These are phyloP conservation scores for Leishmania guyanensis DNA, from an alignment of 208 protist species.

Conservation along the genomic window DNA sequence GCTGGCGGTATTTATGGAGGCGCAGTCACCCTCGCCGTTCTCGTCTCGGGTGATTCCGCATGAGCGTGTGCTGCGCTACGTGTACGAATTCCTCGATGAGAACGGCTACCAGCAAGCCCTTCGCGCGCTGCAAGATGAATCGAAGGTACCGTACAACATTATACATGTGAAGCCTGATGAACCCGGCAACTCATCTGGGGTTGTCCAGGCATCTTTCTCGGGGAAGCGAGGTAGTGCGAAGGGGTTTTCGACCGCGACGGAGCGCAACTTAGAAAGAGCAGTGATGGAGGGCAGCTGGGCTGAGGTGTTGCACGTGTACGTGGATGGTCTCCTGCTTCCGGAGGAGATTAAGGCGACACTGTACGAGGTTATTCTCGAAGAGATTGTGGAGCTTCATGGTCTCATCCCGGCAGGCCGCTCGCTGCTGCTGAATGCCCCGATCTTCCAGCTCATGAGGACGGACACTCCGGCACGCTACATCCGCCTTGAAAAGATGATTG, in stretches of 20 bases:
- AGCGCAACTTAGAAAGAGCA: slow-evolving; percentile 37
- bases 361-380: slow-evolving; percentile 84
- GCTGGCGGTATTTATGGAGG: neutral
- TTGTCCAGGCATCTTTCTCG: slow-evolving; percentile 5
- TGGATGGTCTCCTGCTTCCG: slow-evolving; percentile 65
- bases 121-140: slow-evolving; percentile 76
- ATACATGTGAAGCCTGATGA: slow-evolving; percentile 41
- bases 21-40: neutral
- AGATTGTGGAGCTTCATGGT: slow-evolving; percentile 69
- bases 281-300: slow-evolving; percentile 81
- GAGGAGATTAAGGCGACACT: slow-evolving; percentile 64
- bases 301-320: slow-evolving; percentile 68
- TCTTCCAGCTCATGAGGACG: slow-evolving; percentile 61
- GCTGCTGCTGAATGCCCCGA: slow-evolving; percentile 76
- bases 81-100: slow-evolving; percentile 73
- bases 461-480: slow-evolving; percentile 59
- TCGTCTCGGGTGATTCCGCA: slow-evolving; percentile 49
- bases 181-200: neutral
- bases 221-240: neutral
- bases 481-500: slow-evolving; percentile 62
- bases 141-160: slow-evolving; percentile 78
- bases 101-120: slow-evolving; percentile 69
- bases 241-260: slow-evolving; percentile 20
- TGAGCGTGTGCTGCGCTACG: slow-evolving; percentile 60
- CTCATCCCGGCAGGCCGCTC: slow-evolving; percentile 65